Base-by-base conservation (phyloP, 2,329 filamentous ascomycete genomes). In the Basipetospora chlamydospora region DNA sequence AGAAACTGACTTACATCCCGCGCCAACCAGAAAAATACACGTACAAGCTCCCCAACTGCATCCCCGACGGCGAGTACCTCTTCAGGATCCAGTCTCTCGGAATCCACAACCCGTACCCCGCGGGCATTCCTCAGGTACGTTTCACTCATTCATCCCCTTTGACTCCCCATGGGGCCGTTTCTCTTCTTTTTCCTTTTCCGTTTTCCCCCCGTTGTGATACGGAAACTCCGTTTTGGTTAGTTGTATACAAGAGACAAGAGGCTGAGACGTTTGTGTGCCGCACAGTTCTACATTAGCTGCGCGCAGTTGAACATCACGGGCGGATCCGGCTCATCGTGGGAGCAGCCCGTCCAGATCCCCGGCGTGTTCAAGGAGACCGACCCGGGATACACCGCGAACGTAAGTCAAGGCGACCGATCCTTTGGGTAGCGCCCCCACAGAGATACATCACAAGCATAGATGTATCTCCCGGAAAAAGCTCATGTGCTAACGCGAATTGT, bases 41-140 rank as follows among this genome's bases (percentile, higher is more conserved):
- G 21, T 50, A 46, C 45, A 46, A 54, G 31, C 64, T 76, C 40
- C 71, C 71, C 3, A 42, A 50, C n/a, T 63, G 62, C 43, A 56
- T 76, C 29, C 60, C 61, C 20, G 50, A 69, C 26, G 72, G 72
- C 41, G 64, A 73, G 44, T 74, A 76, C 48, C 63, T 76, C 39
- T 58, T 74, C 13, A 61, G 70, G 26, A 64, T 71, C 48, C 67
- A 73, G 54, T 61, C 70, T 37, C 64, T 79, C 35, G 74, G 67
- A 17, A 69, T 79, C 35, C 74, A 79, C 58, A 64, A 67, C 42
- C 64, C 64, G 3, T 56, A 46, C 41, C 60, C 59, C 1, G 59
- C 60, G 4, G 54, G 54, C 12, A 59, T 57, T 36, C 60, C 61
- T 12, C 57, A 61, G 44, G 47, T 48, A 40, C 34, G 33, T 20